A percentile compares a stretch with the other conserved stretches of the same genome.
phyloP scores from a whole-genome alignment of 768 basidiomycete species.

The Hydnomerulius pinastri region DNA sequence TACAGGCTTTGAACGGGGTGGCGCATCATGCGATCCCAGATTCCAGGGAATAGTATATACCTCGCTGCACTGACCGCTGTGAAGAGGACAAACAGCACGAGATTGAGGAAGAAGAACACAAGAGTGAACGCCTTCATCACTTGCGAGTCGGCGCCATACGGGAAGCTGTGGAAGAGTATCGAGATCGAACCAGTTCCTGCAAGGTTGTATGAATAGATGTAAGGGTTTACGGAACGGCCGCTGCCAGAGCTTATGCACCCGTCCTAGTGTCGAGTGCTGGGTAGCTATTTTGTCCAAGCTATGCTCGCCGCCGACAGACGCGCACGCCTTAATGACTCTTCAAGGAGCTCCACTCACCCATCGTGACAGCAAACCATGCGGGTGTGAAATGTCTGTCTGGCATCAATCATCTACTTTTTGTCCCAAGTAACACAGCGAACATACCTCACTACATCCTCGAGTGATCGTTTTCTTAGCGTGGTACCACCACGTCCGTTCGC shows the following conservation, averaged over 20 bases:
- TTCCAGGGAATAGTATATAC: constrained; percentile 54
- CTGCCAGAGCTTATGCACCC: background rate
- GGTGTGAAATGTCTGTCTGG: constrained; percentile 49
- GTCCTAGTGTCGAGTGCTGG: background rate
- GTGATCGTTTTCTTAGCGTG: constrained; percentile 23
- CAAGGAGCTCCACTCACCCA: constrained; percentile 42
- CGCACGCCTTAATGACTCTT: background rate
- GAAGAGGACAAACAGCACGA: constrained; percentile 55
- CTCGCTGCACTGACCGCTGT: constrained; percentile 45
- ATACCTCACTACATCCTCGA: constrained; percentile 39
- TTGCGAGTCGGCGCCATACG: constrained; percentile 47
- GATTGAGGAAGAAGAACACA: constrained; percentile 60
- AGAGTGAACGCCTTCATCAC: constrained; percentile 45
- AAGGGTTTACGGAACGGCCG: background rate
- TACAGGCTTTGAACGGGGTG: constrained; percentile 55
- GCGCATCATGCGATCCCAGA: constrained; percentile 48
- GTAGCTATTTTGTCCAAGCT: too few species aligned
- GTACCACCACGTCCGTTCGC: background rate
- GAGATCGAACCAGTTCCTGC: constrained; percentile 54
- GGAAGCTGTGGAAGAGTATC: constrained; percentile 57
- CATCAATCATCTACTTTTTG: background rate
- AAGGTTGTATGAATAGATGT: background rate
- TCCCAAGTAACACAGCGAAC: constrained; percentile 3
- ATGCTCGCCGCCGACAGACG: too few species aligned
- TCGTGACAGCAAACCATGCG: constrained; percentile 56